Evolutionary conservation across 768 basidiomycete species (phyloP), one percentile per base, ranked within the genome.

Genomic region (Brasilioporus rufonigricans): DNA sequence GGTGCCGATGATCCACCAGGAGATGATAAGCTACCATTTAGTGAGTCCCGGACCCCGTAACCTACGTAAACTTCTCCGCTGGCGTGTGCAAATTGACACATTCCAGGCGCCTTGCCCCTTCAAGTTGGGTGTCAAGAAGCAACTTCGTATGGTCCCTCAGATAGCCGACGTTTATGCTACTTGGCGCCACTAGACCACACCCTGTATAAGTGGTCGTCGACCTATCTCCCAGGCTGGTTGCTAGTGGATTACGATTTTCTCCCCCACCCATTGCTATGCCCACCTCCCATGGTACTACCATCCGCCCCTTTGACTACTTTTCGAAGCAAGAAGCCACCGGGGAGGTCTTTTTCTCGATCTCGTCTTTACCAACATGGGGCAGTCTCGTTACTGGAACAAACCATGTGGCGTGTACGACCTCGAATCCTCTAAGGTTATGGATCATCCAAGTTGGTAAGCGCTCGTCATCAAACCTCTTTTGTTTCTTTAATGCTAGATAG

Each of bases 361-460:
- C 13, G 11, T 21, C 26, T 23, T 44, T 43, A 16, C 11, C 24
- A 7, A 8, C 0, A 18, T 41, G 91, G 86, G 89, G 88, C 19
- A 90, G 90, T 9, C 72, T 95, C 27, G 69, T 95, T 51, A 83
- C 76, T 43, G 92, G 92, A 0, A 78, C 83, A 48, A 84, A 94
- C 63, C 93, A 92, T 1, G 76, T 85, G 1, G 70, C 72, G 4
- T 84, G 85, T 71, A 86, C 88, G 55, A 59, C 77, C 1, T 53
- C 69, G n/a, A n/a, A n/a, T n/a, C n/a, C n/a, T n/a, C n/a, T n/a
- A n/a, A n/a, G n/a, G n/a, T n/a, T n/a, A n/a, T n/a, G n/a, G n/a
- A n/a, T 88, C 53, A 79, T 91, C 45, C 87, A 38, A 38, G 36
- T 38, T 16, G 86, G 90, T 88, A 58, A 57, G 83, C 67, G 29